These are phyloP conservation scores for Dothistroma pini DNA, from an alignment of 2,329 filamentous ascomycete genomes.

Conservation along the genomic window DNA sequence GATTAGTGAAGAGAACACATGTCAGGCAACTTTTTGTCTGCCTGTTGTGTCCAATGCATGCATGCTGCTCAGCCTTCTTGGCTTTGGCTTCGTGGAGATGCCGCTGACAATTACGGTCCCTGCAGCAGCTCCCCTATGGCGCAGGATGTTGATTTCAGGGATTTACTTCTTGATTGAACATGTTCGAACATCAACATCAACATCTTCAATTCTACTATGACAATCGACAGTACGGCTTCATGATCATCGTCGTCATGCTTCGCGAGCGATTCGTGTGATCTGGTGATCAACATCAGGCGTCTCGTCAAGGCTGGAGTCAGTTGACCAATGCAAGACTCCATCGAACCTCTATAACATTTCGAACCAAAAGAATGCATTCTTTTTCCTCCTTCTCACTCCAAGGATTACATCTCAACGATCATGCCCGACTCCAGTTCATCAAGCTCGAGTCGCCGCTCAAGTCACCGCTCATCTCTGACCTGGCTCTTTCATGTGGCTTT, in stretches of 20 bases:
- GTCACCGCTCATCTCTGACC: conserved; percentile 37
- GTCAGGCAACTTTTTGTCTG: neutral
- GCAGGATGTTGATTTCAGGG: neutral
- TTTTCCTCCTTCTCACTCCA: neutral
- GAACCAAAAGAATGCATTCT: neutral
- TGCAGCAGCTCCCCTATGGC: neutral
- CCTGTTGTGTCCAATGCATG: conserved; percentile 1
- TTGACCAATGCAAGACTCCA: neutral
- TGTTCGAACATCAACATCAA: neutral
- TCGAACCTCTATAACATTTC: neutral
- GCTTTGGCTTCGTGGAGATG: neutral
- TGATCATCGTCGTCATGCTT: neutral
- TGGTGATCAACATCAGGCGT: neutral
- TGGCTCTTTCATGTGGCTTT: conserved; percentile 63
- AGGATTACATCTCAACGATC: neutral
- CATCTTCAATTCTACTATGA: neutral
- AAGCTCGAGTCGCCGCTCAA: neutral
- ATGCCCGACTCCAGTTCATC: neutral
- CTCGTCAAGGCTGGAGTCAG: neutral
- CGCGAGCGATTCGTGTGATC: neutral
- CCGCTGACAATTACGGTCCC: neutral
- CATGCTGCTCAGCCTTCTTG: neutral
- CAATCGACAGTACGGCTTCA: neutral
- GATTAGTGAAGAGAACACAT: neutral
- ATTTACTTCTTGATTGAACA: neutral